Conservation (phyloP, 176 grass and related monocot species). For the Elaeis guineensis region DNA sequence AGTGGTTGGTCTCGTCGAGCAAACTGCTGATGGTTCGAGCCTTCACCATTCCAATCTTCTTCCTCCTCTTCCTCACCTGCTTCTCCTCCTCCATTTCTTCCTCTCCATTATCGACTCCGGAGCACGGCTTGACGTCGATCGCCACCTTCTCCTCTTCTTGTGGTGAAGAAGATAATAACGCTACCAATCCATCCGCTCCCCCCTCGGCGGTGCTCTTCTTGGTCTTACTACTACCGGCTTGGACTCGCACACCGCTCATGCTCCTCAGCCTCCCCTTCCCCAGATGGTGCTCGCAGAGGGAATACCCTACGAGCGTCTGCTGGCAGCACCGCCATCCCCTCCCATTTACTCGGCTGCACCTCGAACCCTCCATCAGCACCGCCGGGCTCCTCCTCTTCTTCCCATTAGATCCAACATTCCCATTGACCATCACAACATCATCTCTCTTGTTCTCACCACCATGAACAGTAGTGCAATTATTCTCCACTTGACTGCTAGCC, state of each 20-base stretch:
- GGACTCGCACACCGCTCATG: slow-evolving; percentile 22
- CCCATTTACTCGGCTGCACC: slow-evolving; percentile 94
- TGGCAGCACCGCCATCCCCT: slow-evolving; percentile 95
- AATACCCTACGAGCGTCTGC: slow-evolving; percentile 73
- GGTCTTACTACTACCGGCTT: slow-evolving; percentile 48
- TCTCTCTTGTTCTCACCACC: neutral
- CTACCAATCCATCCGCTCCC: neutral
- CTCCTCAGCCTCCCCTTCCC: slow-evolving; percentile 61
- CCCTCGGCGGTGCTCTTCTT: neutral
- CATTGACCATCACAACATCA: neutral
- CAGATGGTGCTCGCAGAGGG: slow-evolving; percentile 88
- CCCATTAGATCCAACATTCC: neutral
- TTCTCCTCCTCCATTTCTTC: neutral
- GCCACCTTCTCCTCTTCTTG: neutral
- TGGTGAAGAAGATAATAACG: neutral
- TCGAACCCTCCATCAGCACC: slow-evolving; percentile 56
- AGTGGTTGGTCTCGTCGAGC: neutral
- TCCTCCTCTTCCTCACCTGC: neutral
- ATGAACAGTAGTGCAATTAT: neutral
- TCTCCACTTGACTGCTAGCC: neutral
- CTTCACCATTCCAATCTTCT: slow-evolving; percentile 9
- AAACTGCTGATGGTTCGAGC: slow-evolving; percentile 18
- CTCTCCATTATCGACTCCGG: neutral
- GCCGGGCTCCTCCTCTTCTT: slow-evolving; percentile 33
- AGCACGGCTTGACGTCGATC: neutral